Conservation (phyloP, 1,284 basidiomycete species). For the Lentinula novae-zelandiae region DNA sequence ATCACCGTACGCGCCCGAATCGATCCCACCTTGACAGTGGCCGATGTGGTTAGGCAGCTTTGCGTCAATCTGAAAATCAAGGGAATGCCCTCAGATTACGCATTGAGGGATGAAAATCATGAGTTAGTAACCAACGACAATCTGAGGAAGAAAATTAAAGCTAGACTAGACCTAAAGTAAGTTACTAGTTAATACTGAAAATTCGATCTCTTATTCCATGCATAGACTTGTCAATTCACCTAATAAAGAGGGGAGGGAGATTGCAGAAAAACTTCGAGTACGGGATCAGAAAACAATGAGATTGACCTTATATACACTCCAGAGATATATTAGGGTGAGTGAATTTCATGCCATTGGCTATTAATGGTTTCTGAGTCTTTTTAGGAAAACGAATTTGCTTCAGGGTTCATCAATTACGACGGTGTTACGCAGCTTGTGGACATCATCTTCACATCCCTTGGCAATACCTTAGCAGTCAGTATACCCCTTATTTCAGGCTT, state of each 20-base stretch:
- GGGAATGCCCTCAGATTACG: conserved; percentile 79
- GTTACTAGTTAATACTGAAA: conserved; percentile 25
- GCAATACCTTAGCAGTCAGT: conserved; percentile 81
- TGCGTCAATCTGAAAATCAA: conserved; percentile 80
- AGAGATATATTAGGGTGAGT: conserved; percentile 76
- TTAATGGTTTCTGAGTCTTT: neutral
- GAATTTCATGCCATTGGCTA: neutral
- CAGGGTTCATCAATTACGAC: conserved; percentile 78
- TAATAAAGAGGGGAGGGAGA: conserved; percentile 77
- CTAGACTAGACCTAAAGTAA: conserved; percentile 77
- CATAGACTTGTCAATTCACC: conserved; percentile 78
- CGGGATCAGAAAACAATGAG: conserved; percentile 63
- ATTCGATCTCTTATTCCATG: neutral
- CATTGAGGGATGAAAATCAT: conserved; percentile 84
- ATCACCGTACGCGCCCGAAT: conserved; percentile 74
- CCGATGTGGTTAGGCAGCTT: conserved; percentile 76
- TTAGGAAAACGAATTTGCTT: conserved; percentile 86
- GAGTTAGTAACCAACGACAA: conserved; percentile 92
- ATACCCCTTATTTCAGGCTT: neutral
- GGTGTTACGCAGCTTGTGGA: conserved; percentile 77
- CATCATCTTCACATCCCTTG: conserved; percentile 65
- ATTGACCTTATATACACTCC: conserved; percentile 75
- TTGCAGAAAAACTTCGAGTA: conserved; percentile 66
- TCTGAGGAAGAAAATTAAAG: conserved; percentile 76
- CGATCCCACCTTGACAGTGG: conserved; percentile 73